A percentile compares a stretch with the other conserved stretches of the same genome.
phyloP scores from a whole-genome alignment of 192 early-diverging fungal species.

The Chytriomyces confervae region DNA sequence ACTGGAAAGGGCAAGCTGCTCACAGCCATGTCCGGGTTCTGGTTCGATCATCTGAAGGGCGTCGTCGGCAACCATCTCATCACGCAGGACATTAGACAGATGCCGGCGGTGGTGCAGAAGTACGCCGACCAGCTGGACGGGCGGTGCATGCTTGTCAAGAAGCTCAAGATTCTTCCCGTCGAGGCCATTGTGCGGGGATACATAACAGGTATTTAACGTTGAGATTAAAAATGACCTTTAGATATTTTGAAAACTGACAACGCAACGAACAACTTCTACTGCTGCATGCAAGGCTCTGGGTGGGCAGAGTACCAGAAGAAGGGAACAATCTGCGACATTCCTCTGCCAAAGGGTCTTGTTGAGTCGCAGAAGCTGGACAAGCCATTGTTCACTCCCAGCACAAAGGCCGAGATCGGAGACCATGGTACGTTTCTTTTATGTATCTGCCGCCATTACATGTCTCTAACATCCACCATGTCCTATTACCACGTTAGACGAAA shows the following conservation, averaged over 20 bases:
- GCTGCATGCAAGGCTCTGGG: constrained; percentile 71
- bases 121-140: constrained; percentile 89
- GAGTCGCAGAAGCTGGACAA: constrained; percentile 84
- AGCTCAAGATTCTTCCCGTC: constrained; percentile 88
- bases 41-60: constrained; percentile 90
- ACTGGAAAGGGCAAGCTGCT: constrained; percentile 97
- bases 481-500: constrained; percentile 75
- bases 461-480: constrained; percentile 22
- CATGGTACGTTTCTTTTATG: constrained; percentile 66
- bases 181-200: constrained; percentile 99
- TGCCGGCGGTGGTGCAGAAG: constrained; percentile 86
- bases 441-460: constrained; percentile 9
- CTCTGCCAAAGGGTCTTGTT: constrained; percentile 75
- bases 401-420: constrained; percentile 98
- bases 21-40: constrained; percentile 93
- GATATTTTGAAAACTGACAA: neutral
- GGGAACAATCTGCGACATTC: constrained; percentile 93
- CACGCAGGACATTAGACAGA: constrained; percentile 88
- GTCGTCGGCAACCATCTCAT: constrained; percentile 97
- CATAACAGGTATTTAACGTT: constrained; percentile 72
- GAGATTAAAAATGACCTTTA: too few relatives aligned
- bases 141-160: constrained; percentile 90
- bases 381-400: constrained; percentile 95
- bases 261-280: neutral
- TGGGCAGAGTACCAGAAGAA: constrained; percentile 94